Conservation (phyloP, 192 early-diverging fungal genomes). For the Coemansia sp. region DNA sequence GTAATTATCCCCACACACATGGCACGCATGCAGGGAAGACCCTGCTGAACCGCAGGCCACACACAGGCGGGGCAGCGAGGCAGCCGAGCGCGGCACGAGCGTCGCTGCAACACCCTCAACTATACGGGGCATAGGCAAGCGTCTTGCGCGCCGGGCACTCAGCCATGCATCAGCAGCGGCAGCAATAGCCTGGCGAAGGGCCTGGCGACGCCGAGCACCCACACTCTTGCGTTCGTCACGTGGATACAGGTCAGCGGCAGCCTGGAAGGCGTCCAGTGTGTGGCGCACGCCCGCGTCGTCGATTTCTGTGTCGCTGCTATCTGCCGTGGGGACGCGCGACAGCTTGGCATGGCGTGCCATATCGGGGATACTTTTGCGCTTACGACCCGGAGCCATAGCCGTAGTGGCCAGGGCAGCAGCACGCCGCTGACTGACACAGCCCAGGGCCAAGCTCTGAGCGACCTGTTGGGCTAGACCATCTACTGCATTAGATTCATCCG, state of each 20-base stretch:
- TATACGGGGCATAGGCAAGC: background rate
- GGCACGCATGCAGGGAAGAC: slow-evolving; percentile 27
- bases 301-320: background rate
- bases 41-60: slow-evolving; percentile 32
- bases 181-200: slow-evolving; percentile 24
- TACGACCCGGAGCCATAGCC: slow-evolving; percentile 18
- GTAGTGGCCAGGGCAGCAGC: slow-evolving; percentile 32
- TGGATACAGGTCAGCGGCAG: slow-evolving; percentile 10
- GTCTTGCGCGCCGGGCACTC: background rate
- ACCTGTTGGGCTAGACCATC: slow-evolving; percentile 45
- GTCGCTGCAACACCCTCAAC: background rate
- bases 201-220: slow-evolving; percentile 37
- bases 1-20: slow-evolving; percentile 53
- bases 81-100: background rate
- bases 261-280: slow-evolving; percentile 9
- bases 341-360: slow-evolving; percentile 44
- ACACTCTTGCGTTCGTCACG: slow-evolving; percentile 23
- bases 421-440: slow-evolving; percentile 31
- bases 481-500: slow-evolving; percentile 11
- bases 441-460: slow-evolving; percentile 32
- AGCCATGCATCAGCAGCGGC: slow-evolving; percentile 28
- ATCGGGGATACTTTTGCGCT: slow-evolving; percentile 54
- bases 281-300: background rate
- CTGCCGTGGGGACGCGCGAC: slow-evolving; percentile 37
- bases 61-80: slow-evolving; percentile 14